phyloP scores from a whole-genome alignment of 148 eudicot genomes.

The Persicaria maculosa region DNA sequence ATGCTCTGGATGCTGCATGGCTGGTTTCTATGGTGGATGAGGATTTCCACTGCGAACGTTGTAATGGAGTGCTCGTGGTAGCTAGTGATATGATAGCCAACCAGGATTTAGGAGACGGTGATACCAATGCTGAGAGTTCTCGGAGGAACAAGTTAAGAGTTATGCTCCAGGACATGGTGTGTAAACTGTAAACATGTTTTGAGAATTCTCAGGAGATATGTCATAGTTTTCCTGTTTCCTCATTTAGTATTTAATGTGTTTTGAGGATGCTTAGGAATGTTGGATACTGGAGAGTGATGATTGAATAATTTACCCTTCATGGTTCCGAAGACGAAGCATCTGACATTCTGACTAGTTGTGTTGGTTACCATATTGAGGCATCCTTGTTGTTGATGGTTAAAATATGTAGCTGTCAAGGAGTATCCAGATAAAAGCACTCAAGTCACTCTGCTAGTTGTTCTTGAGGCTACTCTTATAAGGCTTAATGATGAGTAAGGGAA shows the following conservation, averaged over 20 bases:
- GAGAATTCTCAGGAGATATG: slow-evolving; percentile 1
- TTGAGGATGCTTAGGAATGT: neutral
- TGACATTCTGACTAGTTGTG: neutral
- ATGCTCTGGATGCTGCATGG: slow-evolving; percentile 92
- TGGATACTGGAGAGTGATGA: neutral
- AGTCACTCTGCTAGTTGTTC: neutral
- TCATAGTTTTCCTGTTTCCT: neutral
- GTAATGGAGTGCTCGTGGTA: slow-evolving; percentile 84
- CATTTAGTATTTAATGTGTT: neutral
- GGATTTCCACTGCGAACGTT: slow-evolving; percentile 83
- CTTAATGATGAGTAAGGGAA: neutral
- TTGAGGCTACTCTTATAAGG: neutral
- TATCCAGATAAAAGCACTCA: neutral
- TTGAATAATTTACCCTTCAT: neutral
- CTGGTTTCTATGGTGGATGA: slow-evolving; percentile 73
- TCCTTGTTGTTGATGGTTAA: neutral
- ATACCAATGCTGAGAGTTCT: slow-evolving; percentile 90
- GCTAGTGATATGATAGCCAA: slow-evolving; percentile 89
- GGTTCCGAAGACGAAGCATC: neutral
- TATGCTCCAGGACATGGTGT: slow-evolving; percentile 73
- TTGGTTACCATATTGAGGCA: too few relatives aligned
- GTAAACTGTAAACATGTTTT: slow-evolving; percentile 22
- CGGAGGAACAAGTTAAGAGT: slow-evolving; percentile 78
- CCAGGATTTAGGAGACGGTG: slow-evolving; percentile 85
- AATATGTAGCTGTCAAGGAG: neutral